Conservation (phyloP, 768 basidiomycete species). For the Galerina sulciceps region DNA sequence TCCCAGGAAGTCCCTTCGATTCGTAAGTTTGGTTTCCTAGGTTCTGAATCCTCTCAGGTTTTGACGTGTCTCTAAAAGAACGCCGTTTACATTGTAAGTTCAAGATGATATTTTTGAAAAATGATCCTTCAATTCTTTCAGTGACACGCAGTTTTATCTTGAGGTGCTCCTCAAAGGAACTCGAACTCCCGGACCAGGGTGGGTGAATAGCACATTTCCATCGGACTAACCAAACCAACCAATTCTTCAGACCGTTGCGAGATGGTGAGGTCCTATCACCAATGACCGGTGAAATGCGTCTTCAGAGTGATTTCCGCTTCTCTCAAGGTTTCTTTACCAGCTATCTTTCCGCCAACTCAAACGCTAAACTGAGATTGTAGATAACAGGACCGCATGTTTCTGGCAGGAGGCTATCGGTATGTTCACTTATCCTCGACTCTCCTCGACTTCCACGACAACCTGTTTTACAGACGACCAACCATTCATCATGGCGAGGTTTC, state of each 20-base stretch:
- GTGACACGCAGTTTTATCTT: constrained; percentile 38
- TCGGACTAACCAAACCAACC: background rate
- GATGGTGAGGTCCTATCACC: constrained; percentile 37
- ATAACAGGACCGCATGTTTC: constrained; percentile 20
- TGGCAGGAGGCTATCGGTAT: constrained; percentile 20
- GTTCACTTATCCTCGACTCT: background rate
- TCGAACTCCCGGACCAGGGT: constrained; percentile 13
- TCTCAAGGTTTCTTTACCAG: constrained; percentile 6
- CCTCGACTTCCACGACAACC: background rate
- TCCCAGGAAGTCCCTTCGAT: constrained; percentile 38
- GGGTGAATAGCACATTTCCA: background rate
- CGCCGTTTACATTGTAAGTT: constrained; percentile 14
- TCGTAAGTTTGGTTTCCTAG: constrained; percentile 13
- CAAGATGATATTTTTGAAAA: background rate
- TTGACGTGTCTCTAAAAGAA: background rate
- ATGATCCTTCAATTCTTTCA: background rate
- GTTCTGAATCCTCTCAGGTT: background rate
- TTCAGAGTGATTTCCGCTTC: constrained; percentile 38
- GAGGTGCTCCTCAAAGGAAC: constrained; percentile 32
- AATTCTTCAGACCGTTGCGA: constrained; percentile 5
- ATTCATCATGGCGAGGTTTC: constrained; percentile 25
- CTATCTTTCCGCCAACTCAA: background rate
- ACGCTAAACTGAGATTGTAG: background rate
- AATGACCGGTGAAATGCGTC: constrained; percentile 40
- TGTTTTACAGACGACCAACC: constrained; percentile 21